phyloP scores from a whole-genome alignment of 1,139 yeast genomes.

The Pichia sp. region DNA sequence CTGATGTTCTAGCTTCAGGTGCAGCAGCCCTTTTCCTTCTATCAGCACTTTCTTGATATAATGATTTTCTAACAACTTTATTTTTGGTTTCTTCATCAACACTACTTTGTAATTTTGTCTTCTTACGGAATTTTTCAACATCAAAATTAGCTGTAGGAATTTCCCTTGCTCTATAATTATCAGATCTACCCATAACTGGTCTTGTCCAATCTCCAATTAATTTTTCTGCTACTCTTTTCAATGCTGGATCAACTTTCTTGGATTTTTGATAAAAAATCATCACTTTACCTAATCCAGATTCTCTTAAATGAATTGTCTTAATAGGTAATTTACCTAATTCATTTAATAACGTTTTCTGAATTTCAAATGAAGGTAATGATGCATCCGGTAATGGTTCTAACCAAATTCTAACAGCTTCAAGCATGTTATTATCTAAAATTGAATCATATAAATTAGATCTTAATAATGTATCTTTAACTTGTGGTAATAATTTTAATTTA shows the following conservation, averaged over 20 bases:
- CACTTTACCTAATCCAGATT: slow-evolving; percentile 90
- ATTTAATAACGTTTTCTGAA: slow-evolving; percentile 78
- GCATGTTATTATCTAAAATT: slow-evolving; percentile 84
- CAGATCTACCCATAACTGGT: slow-evolving; percentile 94
- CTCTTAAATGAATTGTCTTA: slow-evolving; percentile 91
- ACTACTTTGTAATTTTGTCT: slow-evolving; percentile 25
- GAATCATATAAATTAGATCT: slow-evolving; percentile 88
- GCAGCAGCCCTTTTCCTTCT: slow-evolving; percentile 92
- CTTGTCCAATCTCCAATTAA: slow-evolving; percentile 97
- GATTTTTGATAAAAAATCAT: slow-evolving; percentile 90
- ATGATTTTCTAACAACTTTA: slow-evolving; percentile 41
- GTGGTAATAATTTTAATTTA: slow-evolving; percentile 74
- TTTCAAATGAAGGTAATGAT: slow-evolving; percentile 92
- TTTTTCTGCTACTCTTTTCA: slow-evolving; percentile 85
- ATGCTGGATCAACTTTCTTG: slow-evolving; percentile 77
- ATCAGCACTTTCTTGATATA: slow-evolving; percentile 88
- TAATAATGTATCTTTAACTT: slow-evolving; percentile 68
- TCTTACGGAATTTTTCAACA: slow-evolving; percentile 47
- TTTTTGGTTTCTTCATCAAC: slow-evolving; percentile 14
- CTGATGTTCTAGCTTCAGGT: slow-evolving; percentile 82
- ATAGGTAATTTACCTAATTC: slow-evolving; percentile 79
- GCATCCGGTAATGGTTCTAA: slow-evolving; percentile 98
- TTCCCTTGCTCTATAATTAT: slow-evolving; percentile 84
- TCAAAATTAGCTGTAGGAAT: slow-evolving; percentile 69
- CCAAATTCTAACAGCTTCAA: slow-evolving; percentile 95